phyloP scores from a whole-genome alignment of 805 yeast genomes.

The Wickerhamomyces alni region DNA sequence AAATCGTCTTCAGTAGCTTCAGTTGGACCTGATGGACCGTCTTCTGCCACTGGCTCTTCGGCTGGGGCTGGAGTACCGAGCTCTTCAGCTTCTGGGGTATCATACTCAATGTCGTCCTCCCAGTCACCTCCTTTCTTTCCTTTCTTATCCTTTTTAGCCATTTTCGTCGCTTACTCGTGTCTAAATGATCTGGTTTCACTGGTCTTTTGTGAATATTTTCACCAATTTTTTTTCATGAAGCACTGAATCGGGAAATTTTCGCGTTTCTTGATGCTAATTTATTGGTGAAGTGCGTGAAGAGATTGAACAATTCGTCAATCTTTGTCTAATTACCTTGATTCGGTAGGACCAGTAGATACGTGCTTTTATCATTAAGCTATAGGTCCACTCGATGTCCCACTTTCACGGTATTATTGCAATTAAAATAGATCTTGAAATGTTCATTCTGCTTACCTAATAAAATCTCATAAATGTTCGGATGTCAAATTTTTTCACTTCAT shows the following conservation, averaged over 20 bases:
- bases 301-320: no score
- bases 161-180: neutral
- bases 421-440: no score
- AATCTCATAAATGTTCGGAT: neutral
- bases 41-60: constrained; percentile 5
- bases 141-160: constrained; percentile 52
- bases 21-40: constrained; percentile 24
- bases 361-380: no score
- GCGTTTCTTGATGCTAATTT: no score
- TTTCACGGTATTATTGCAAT: no score
- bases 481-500: neutral
- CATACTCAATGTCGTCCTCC: constrained; percentile 67
- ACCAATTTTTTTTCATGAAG: neutral
- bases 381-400: no score
- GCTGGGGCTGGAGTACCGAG: constrained; percentile 33
- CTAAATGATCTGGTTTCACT: no score
- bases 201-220: neutral
- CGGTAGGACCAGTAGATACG: no score
- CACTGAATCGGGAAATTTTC: no score
- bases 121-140: constrained; percentile 66
- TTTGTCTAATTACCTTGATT: no score
- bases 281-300: no score
- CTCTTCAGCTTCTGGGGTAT: constrained; percentile 48
- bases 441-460: neutral
- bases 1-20: constrained; percentile 35